Conservation (phyloP, 2,329 filamentous ascomycete genomes). For the Didymellaceae sp. region DNA sequence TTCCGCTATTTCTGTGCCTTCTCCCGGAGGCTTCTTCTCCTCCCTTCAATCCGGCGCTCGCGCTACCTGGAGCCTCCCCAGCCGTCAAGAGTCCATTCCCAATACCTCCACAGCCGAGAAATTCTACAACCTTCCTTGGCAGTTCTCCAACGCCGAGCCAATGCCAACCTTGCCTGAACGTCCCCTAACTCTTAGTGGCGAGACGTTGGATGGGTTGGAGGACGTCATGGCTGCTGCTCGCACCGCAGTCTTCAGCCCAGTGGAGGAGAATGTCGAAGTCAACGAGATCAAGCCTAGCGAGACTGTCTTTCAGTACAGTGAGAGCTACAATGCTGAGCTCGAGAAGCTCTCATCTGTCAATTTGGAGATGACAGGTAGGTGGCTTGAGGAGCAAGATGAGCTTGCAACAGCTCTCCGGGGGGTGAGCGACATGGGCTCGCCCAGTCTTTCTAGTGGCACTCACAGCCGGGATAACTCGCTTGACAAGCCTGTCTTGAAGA, state of each 20-base stretch:
- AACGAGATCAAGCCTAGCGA: conserved; percentile 67
- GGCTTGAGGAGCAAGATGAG: conserved; percentile 81
- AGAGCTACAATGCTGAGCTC: conserved; percentile 76
- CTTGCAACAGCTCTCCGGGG: conserved; percentile 72
- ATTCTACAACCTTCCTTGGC: conserved; percentile 87
- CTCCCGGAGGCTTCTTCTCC: conserved; percentile 90
- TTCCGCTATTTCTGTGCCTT: conserved; percentile 85
- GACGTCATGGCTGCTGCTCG: conserved; percentile 42
- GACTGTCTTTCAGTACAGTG: conserved; percentile 74
- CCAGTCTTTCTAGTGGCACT: conserved; percentile 38
- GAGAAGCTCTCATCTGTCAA: conserved; percentile 74
- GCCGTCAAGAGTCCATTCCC: conserved; percentile 60
- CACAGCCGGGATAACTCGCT: conserved; percentile 46
- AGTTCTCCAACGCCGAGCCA: conserved; percentile 37
- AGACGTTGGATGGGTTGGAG: conserved; percentile 44
- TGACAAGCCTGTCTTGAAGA: conserved; percentile 62
- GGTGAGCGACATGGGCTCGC: conserved; percentile 57
- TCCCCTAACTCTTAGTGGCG: conserved; percentile 38
- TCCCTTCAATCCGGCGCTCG: conserved; percentile 77
- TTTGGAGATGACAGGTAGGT: conserved; percentile 82
- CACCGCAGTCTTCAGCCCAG: conserved; percentile 37
- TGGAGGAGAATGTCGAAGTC: conserved; percentile 53
- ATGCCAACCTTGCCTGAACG: conserved; percentile 28
- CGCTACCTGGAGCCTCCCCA: conserved; percentile 76
- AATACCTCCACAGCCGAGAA: conserved; percentile 90